A percentile compares a stretch with the other conserved stretches of the same genome.
These are phyloP conservation scores for Naganishia vishniacii DNA, from an alignment of 768 basidiomycete genomes.

Conservation along the genomic window DNA sequence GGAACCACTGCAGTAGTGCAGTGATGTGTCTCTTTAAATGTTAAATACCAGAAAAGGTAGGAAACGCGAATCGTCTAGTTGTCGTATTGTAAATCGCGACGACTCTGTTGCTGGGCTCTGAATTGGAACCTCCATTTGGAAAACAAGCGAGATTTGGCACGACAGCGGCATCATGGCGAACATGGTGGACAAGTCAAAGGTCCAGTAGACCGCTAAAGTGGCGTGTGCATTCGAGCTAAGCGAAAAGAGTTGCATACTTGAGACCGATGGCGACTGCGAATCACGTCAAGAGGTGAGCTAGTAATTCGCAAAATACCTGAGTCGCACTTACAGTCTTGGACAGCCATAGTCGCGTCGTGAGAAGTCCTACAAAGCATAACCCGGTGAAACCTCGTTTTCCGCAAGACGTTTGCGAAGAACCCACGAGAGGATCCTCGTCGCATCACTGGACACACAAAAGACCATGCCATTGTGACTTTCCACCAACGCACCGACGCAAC, in stretches of 20 bases:
- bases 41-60: no score
- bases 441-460: constrained; percentile 17
- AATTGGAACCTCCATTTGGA: no score
- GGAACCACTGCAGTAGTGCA: no score
- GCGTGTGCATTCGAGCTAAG: not conserved
- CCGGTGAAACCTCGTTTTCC: no score
- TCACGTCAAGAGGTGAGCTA: not conserved
- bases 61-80: no score
- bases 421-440: constrained; percentile 22
- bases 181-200: no score
- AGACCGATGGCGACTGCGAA: constrained; percentile 5
- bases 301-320: not conserved
- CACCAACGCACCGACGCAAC: constrained; percentile 5
- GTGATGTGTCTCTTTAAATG: no score
- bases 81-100: no score
- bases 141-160: no score
- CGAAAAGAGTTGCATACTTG: constrained; percentile 18
- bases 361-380: constrained; percentile 4
- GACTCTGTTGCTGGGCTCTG: no score
- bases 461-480: constrained; percentile 14
- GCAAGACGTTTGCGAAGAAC: not conserved
- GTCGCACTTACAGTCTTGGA: constrained; percentile 21
- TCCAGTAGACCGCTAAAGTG: no score
- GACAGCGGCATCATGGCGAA: no score
- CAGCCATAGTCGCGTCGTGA: constrained; percentile 14